Base-by-base conservation (phyloP, 495 filamentous ascomycete species). In the Penicillium verhagenii region DNA sequence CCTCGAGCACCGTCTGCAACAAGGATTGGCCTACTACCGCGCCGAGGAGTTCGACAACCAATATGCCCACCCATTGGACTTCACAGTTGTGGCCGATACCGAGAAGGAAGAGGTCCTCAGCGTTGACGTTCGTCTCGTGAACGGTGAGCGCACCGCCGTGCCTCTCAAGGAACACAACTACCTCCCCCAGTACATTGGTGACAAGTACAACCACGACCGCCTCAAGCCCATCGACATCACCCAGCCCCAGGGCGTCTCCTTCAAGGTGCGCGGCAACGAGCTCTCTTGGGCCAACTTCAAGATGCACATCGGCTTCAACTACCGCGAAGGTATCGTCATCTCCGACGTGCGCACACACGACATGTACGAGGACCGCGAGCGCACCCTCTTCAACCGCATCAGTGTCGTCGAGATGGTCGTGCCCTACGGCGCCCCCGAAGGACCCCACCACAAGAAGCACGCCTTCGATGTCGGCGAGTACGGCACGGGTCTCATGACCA, bases 331-430 rank as follows among this genome's bases (percentile, higher is more conserved):
- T 25, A 89, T 96, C 53, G 86, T 96, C 14, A 79, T 97, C 19
- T 92, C 90, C 70, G 91, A 96, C 70, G 90, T 96, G 66, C 92
- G 87, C 29, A 93, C 86, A 76, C 92, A 92, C 63, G 92, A 96
- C 72, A 89, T 79, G 56, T 92, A 91, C 63, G 86, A 91, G 64
- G 91, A 91, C 33, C 86, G 75, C 31, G 80, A 88, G 39, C 82
- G 92, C 25, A 87, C 88, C 1, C 73, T 95, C 28, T 96, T 97
- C 75, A 96, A 93, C 76, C 83, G 92, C 50, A 77, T 97, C n/a
- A 96, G 91, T 1, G 79, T 97, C 6, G 89, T 92, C 2, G 92
- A 97, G 77, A 97, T 97, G 92, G 92, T 96, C 1, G 92, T 96
- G 2, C 92, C 92, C 4, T 97, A 97, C 67, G 92, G 92, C 37